Base-by-base conservation (phyloP, 805 yeast genomes). In the Candida wancherniae region DNA sequence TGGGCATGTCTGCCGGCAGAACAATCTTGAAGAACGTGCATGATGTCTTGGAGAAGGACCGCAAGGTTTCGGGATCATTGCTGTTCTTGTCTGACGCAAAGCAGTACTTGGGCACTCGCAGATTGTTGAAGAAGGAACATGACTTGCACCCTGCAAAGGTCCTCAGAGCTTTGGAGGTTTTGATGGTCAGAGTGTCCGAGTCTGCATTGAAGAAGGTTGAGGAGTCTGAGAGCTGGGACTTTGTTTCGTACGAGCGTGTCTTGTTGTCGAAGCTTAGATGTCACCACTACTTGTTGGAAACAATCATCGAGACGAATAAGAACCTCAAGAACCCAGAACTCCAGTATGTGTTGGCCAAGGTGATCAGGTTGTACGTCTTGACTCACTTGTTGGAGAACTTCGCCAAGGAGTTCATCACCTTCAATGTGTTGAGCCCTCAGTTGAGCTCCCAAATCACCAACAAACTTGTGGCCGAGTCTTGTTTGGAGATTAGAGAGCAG, bases 251-350 rank as follows among this genome's bases (percentile, higher is more conserved):
- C 37, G 58, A 61, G 33, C 52, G 62, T 36, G 67, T 63, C 25
- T 47, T 50, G 34, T 51, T 65, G 45, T 58, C 69, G 32, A 65
- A 65, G 47, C 62, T 65, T 45, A 58, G 59, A 34, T 65, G 69
- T 31, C 69, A 65, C 38, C 67, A 58, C 41, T 66, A 62, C 51
- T 43, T 63, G 39, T 58, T 64, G 48, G 48, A 47, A 24, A 58
- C 57, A 32, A 55, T 49, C 42, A 25, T 53, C 17, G 48, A 40
- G 21, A 31, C 50, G 4, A 23, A 45, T 19, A 51, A 51, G 21
- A 47, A 53, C 29, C 48, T 50, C 21, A 34, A 37, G 6, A 31
- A 42, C 33, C 44, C 67, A 43, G 50, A 52, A 27, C 53, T 51
- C 22, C 33, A 36, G 36, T 42, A 40, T 11, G 51, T 38, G 16